Base-by-base conservation (phyloP, 2,329 filamentous ascomycete species). In the Apiospora hydei region DNA sequence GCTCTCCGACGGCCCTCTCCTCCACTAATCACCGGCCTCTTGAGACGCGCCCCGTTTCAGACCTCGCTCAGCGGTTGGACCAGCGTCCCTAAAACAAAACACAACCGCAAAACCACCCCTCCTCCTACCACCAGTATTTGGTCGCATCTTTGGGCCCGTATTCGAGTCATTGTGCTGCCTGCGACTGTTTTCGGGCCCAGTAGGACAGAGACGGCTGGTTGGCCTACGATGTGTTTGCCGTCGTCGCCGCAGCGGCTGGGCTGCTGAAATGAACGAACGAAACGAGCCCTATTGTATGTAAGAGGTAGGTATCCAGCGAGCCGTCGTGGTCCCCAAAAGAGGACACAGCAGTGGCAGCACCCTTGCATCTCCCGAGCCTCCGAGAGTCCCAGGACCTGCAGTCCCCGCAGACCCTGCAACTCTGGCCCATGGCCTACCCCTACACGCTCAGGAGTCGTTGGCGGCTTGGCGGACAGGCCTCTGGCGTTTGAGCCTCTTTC, bases 361-460 rank as follows among this genome's bases (percentile, higher is more conserved):
- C 66, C 66, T 68, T 30, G 66, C 66, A 68, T 47, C 41, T 18
- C 66, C 57, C 57, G 34, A 64, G 57, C 34, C 57, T 14, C 57
- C 26, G 53, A 61, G 51, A 30, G 6, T 30, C 34, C 30, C 57
- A 64, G 34, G 3, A 38, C 8, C 7, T n/a, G 26, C 53, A 57
- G 30, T 61, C 34, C 53, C 57, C 57, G 34, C 57, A 41, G 34
- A 6, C 57, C 34, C 57, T 64, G 57, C 57, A 64, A 64, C 57
- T 21, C 34, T 64, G 57, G 34, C 57, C 41, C 30, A 64, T 64
- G 21, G 57, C 34, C 57, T 64, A 64, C 57, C 43, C 43, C 49
- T 69, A 34, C 30, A 57, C 68, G 43, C 67, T 46, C 67, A 70
- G 71, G 69, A 72, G 71, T 61, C 47, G 68, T 70, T 47, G 57